Evolutionary conservation across 495 filamentous ascomycete genomes (phyloP).

Genomic region (Elaphomyces granulatus): DNA sequence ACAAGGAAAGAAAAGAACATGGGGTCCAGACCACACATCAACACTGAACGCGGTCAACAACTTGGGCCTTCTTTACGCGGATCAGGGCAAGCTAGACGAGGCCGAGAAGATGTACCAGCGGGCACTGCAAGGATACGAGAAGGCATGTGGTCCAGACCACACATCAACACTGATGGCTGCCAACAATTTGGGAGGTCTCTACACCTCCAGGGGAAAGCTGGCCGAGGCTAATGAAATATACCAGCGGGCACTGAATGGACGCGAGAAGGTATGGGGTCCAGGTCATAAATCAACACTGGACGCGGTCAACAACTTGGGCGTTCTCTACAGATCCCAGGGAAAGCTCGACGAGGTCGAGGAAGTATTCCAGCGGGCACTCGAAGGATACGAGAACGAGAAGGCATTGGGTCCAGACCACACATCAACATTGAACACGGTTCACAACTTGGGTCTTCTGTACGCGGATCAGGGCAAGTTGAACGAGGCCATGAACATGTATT

Average conservation of each 20-base stretch:
- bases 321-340: constrained; percentile 21
- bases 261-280: constrained; percentile 17
- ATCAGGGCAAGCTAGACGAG: constrained; percentile 13
- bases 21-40: constrained; percentile 23
- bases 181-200: constrained; percentile 13
- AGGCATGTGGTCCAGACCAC: constrained; percentile 9
- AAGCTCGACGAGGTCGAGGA: constrained; percentile 25
- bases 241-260: constrained; percentile 5
- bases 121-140: constrained; percentile 11
- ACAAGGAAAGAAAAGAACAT: constrained; percentile 16
- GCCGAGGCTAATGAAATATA: constrained; percentile 17
- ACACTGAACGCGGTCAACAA: constrained; percentile 23
- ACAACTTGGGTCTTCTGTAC: constrained; percentile 19
- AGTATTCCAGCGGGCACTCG: constrained; percentile 19
- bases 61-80: constrained; percentile 9
- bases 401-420: constrained; percentile 20
- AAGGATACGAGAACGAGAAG: constrained; percentile 22
- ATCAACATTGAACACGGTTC: constrained; percentile 18
- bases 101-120: constrained; percentile 15
- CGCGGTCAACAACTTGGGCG: constrained; percentile 22
- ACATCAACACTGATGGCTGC: neutral
- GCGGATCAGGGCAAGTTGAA: constrained; percentile 14
- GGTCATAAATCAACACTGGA: constrained; percentile 20
- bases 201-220: constrained; percentile 11
- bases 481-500: constrained; percentile 18